A percentile compares a stretch with the other conserved stretches of the same genome.
phyloP scores from a whole-genome alignment of 768 basidiomycete species.

The Boletus fagicola region DNA sequence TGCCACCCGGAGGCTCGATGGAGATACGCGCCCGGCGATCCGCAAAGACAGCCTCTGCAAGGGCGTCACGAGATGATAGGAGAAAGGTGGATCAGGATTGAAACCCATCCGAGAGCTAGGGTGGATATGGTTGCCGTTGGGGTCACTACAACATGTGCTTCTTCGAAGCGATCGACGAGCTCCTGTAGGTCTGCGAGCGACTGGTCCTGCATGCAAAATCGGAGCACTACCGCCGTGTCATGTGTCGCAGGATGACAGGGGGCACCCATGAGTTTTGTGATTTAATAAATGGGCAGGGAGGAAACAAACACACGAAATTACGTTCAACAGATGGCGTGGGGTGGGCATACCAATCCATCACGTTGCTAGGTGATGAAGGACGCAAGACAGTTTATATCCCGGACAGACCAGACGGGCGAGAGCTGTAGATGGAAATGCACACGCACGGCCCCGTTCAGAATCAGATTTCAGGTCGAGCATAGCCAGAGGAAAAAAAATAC shows the following conservation, averaged over 20 bases:
- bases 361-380: constrained; percentile 12
- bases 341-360: constrained; percentile 8
- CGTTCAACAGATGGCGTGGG: constrained; percentile 14
- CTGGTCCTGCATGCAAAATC: constrained; percentile 51
- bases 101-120: constrained; percentile 13
- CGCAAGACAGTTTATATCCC: not conserved
- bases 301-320: constrained; percentile 19
- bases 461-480: not conserved
- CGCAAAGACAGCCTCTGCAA: not conserved
- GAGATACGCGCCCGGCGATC: constrained; percentile 5
- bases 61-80: not conserved
- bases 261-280: not conserved
- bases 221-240: constrained; percentile 31
- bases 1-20: not conserved
- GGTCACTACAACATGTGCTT: constrained; percentile 37
- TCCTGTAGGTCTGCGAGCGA: constrained; percentile 47
- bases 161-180: constrained; percentile 52
- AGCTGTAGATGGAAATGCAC: not conserved
- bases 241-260: not conserved
- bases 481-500: not conserved
- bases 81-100: constrained; percentile 1
- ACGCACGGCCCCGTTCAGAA: not conserved
- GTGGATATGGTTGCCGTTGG: constrained; percentile 35
- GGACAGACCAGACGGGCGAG: not conserved
- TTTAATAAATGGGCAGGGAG: not conserved